These are phyloP conservation scores for Chondrostereum purpureum DNA, from an alignment of 1,284 basidiomycete genomes.

Conservation along the genomic window DNA sequence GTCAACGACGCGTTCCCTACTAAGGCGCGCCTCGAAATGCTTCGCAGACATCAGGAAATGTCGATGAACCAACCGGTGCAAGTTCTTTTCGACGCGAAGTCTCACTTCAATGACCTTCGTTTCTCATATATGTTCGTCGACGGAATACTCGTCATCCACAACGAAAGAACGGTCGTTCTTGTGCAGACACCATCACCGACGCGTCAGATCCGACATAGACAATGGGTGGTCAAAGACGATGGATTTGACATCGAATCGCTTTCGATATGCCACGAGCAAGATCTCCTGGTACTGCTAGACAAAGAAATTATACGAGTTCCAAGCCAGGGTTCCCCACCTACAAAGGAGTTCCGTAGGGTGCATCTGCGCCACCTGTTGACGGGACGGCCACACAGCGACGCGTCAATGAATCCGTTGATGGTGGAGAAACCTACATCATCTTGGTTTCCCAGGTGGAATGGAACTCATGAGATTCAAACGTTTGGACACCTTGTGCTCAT, in stretches of 20 bases:
- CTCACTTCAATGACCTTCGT: neutral
- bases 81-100: neutral
- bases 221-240: neutral
- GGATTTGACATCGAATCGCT: neutral
- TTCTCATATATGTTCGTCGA: neutral
- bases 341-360: too few relatives aligned
- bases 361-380: too few relatives aligned
- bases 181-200: neutral
- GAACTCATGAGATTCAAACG: too few relatives aligned
- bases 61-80: neutral
- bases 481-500: too few relatives aligned
- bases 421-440: too few relatives aligned
- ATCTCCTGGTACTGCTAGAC: neutral
- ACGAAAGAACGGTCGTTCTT: neutral
- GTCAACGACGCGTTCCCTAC: neutral
- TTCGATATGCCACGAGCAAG: neutral
- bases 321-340: too few relatives aligned
- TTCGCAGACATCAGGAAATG: neutral
- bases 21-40: neutral
- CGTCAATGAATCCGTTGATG: too few relatives aligned
- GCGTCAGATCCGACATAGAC: neutral
- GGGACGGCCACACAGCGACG: too few relatives aligned
- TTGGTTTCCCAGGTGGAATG: too few relatives aligned
- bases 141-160: neutral
- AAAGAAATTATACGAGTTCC: too few relatives aligned